Base-by-base conservation (phyloP, 192 early-diverging fungal species). In the Entomortierella beljakovae region DNA sequence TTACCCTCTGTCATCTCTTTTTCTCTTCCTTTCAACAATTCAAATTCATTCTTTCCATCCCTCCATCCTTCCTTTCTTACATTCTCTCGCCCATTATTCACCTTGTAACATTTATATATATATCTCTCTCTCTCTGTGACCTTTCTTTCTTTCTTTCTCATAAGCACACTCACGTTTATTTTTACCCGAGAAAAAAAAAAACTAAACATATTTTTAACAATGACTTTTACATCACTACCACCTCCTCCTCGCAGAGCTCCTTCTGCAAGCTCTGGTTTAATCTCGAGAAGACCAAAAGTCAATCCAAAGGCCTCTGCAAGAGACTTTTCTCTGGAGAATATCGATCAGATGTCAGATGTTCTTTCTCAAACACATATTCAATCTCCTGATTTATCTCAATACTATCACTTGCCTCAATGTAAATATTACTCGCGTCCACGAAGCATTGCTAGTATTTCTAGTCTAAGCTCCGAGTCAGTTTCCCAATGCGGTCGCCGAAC, bases 221-320 rank as follows among this genome's bases (percentile, higher is more conserved):
- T 53, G 43, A 33, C 49, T 29, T 59, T 50, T 18, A 38, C 57
- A 29, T 34, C 23, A 50, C 57, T 26, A 57, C 34, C 69, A 22
- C 69, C 60, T 25, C 69, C 69, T 33, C 70, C 70, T 20, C 70
- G 70, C 29, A 71, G 62, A 25, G 32, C 31, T 20, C 54, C 16
- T 11, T 66, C 51, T 26, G 22, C 37, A 5, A 29, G 50, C 31
- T 35, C 64, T 18, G 7, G 23, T 52, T 15, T 49, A 6, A 16
- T 52, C n/a, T 11, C 61, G 20, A 64, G 61, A 35, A 51, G 55
- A 23, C 71, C 71, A 52, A 64, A 65, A 48, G 46, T 73, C 46
- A 71, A 71, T 23, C 54, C 70, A 25, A 64, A 61, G 22, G 35
- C 52, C 2, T 29, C 54, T 4, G 40, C 32, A 29, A n/a, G 23